Base-by-base conservation (phyloP, 768 basidiomycete species). In the Mycena epipterygia region DNA sequence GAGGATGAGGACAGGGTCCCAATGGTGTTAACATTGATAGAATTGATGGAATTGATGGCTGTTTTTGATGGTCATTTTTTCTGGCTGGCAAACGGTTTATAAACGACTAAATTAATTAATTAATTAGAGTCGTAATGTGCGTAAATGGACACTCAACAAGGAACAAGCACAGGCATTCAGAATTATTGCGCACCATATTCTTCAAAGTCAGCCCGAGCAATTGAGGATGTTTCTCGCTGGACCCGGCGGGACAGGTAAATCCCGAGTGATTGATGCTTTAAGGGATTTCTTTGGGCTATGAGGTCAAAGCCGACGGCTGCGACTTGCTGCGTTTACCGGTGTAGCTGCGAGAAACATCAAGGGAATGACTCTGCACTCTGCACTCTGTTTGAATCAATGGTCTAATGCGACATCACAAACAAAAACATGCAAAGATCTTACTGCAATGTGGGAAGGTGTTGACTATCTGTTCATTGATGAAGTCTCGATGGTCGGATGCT, bases 231-330 rank as follows among this genome's bases (percentile, higher is more conserved):
- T 79, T 32, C 23, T 87, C 0, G 74, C 73, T 1, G 85, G 85
- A 0, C 62, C 84, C 1, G 84, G 82, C 6, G 85, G 85, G 1
- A 86, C 85, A 5, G 85, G 86, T 0, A 87, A 86, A 75, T 82
- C 81, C 0, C 63, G 77, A n/a, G 82, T 86, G 0, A 80, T 87
- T 1, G 64, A 80, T 48, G 81, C 83, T 0, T 17, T 86, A 1
- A 74, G 72, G 21, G 75, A 77, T 1, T 82, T 81, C 48, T 85
- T 85, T 73, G 33, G 58, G 0, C 1, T 37, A 3, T 8, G 70
- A 13, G 61, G 73, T 0, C 70, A 85, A 52, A 6, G 23, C 0
- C 67, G 77, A 2, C 61, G 79, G 5, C 78, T 85, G 30, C 59
- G 79, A 0, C 61, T 83, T 0, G 60, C 77, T 9, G 79, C 83